A percentile compares a stretch with the other conserved stretches of the same genome.
Conservation (phyloP, 768 basidiomycete species). For the Roridomyces roridus region DNA sequence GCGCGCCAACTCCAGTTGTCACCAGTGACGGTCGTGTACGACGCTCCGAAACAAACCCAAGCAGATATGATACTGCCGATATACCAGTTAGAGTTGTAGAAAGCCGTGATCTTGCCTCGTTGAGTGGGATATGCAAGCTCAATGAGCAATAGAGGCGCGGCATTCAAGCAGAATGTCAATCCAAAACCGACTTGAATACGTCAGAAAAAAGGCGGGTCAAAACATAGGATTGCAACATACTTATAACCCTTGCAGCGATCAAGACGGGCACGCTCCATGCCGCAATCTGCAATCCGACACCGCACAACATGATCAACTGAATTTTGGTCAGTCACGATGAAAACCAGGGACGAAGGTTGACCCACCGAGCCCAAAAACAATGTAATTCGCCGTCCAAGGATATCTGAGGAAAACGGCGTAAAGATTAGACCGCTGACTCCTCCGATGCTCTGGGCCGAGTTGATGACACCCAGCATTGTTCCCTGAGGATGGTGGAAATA, state of each 20-base stretch:
- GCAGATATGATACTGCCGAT: constrained; percentile 70
- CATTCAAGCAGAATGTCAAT: constrained; percentile 64
- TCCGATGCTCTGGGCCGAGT: constrained; percentile 68
- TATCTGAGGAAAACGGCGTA: constrained; percentile 65
- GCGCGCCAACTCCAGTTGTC: constrained; percentile 69
- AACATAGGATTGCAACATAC: constrained; percentile 38
- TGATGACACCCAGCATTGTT: constrained; percentile 58
- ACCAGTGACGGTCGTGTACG: constrained; percentile 39
- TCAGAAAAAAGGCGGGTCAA: constrained; percentile 2
- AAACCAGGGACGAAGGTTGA: no score
- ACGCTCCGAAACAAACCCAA: constrained; percentile 52
- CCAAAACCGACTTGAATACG: constrained; percentile 63
- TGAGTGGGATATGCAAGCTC: constrained; percentile 76
- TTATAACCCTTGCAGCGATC: constrained; percentile 61
- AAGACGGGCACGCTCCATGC: constrained; percentile 55
- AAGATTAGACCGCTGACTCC: constrained; percentile 62
- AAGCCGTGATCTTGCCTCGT: constrained; percentile 62
- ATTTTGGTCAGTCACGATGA: no score
- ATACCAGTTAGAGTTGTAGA: constrained; percentile 81
- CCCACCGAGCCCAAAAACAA: constrained; percentile 67
- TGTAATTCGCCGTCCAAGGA: constrained; percentile 63
- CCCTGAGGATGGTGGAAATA: constrained; percentile 61
- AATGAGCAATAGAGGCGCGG: constrained; percentile 67
- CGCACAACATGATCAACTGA: constrained; percentile 69
- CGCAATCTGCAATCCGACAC: constrained; percentile 61